Evolutionary conservation across 2,329 filamentous ascomycete species (phyloP).

Genomic region (Pseudopithomyces chartarum): DNA sequence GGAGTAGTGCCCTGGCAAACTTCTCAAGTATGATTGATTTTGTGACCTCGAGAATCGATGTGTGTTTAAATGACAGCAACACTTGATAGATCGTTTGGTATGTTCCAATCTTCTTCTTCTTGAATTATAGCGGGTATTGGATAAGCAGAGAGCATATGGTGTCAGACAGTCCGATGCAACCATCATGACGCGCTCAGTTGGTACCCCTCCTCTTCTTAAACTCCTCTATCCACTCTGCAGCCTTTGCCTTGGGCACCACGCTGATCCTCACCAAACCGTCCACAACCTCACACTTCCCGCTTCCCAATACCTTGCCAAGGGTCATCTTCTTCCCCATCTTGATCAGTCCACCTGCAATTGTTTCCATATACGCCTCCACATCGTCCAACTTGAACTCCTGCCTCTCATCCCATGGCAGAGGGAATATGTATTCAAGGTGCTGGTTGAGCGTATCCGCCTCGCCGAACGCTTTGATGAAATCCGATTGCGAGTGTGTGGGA

Average conservation of each 20-base stretch:
- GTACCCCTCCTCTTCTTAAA: conserved; percentile 72
- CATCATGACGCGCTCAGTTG: conserved; percentile 3
- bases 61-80: too few species aligned
- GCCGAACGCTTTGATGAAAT: conserved; percentile 86
- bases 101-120: too few species aligned
- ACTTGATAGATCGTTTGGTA: too few species aligned
- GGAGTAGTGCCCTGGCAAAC: too few species aligned
- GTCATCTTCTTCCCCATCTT: conserved; percentile 87
- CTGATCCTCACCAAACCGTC: conserved; percentile 85
- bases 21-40: too few species aligned
- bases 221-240: conserved; percentile 77
- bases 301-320: conserved; percentile 73
- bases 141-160: too few species aligned
- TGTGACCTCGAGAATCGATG: too few species aligned
- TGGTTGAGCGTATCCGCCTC: conserved; percentile 77
- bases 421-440: conserved; percentile 85
- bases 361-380: conserved; percentile 93
- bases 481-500: conserved; percentile 77
- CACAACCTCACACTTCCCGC: conserved; percentile 82
- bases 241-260: conserved; percentile 74
- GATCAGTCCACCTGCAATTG: conserved; percentile 74
- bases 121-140: too few species aligned
- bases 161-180: not conserved
- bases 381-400: conserved; percentile 66
- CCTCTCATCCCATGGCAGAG: conserved; percentile 80